phyloP scores from a whole-genome alignment of 2,329 filamentous ascomycete genomes.

The Fusarium sp. region DNA sequence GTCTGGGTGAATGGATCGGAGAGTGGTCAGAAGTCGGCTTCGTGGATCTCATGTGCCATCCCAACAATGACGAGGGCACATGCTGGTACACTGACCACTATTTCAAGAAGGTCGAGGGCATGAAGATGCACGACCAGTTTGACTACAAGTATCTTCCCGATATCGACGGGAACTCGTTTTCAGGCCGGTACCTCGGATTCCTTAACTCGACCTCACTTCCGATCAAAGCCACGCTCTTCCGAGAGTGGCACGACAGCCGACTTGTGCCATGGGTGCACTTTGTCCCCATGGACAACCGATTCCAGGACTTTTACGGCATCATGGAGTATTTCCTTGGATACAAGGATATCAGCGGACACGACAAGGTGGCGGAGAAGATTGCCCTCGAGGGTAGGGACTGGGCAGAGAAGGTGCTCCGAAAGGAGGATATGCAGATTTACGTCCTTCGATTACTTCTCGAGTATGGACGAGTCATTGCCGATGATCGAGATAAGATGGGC shows the following conservation, averaged over 20 bases:
- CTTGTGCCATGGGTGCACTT: slow-evolving; percentile 84
- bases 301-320: slow-evolving; percentile 76
- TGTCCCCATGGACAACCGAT: slow-evolving; percentile 81
- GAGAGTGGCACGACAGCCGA: slow-evolving; percentile 83
- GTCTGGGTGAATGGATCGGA: slow-evolving; percentile 61
- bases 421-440: slow-evolving; percentile 81
- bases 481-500: slow-evolving; percentile 62
- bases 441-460: slow-evolving; percentile 72
- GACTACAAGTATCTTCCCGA: slow-evolving; percentile 77
- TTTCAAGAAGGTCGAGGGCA: slow-evolving; percentile 52
- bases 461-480: slow-evolving; percentile 67
- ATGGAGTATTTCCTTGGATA: slow-evolving; percentile 80
- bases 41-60: slow-evolving; percentile 64
- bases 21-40: slow-evolving; percentile 63
- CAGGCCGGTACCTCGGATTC: slow-evolving; percentile 75
- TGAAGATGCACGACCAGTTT: slow-evolving; percentile 65
- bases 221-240: slow-evolving; percentile 81
- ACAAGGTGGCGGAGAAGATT: slow-evolving; percentile 71
- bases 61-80: slow-evolving; percentile 47
- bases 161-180: slow-evolving; percentile 80
- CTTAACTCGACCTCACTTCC: slow-evolving; percentile 75
- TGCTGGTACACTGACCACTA: slow-evolving; percentile 63
- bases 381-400: slow-evolving; percentile 73
- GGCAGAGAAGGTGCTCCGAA: slow-evolving; percentile 74
- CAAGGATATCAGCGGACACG: slow-evolving; percentile 57